These are phyloP conservation scores for Chrysanthemum seticuspe DNA, from an alignment of 129 eudicot species.

Conservation along the genomic window DNA sequence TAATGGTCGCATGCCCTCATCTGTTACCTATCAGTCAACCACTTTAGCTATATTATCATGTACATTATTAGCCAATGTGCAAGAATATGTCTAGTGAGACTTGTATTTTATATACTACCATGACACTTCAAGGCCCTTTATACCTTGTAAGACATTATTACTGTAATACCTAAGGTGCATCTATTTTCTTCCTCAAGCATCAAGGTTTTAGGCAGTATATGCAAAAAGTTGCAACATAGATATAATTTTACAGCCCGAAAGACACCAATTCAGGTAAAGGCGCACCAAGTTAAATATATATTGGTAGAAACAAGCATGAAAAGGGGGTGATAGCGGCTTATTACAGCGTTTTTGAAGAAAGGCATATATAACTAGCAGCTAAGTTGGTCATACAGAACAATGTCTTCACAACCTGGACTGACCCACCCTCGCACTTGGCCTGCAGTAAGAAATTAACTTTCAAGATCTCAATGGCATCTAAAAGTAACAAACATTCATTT, in stretches of 20 bases:
- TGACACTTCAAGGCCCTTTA: neutral
- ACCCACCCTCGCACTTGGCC: constrained; percentile 50
- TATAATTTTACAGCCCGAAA: neutral
- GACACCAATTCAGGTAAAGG: neutral
- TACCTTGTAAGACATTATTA: neutral
- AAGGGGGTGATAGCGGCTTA: neutral
- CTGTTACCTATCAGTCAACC: constrained; percentile 25
- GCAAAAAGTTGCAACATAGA: neutral
- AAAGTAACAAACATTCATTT: constrained; percentile 17
- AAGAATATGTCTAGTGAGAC: neutral
- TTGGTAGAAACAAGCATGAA: neutral
- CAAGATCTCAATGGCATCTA: neutral
- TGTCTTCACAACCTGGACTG: constrained; percentile 46
- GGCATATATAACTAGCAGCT: constrained; percentile 12
- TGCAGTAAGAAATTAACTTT: constrained; percentile 37
- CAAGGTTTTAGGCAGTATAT: neutral
- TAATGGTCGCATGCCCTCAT: constrained; percentile 32
- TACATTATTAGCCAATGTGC: constrained; percentile 10
- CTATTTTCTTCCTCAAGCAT: neutral
- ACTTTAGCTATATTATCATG: constrained; percentile 28
- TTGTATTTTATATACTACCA: neutral
- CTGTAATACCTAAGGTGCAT: neutral
- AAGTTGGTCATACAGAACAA: constrained; percentile 10
- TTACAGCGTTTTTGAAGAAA: constrained; percentile 11
- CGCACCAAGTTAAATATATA: neutral